These are phyloP conservation scores for Artomyces pyxidatus DNA, from an alignment of 768 basidiomycete genomes.

Conservation along the genomic window DNA sequence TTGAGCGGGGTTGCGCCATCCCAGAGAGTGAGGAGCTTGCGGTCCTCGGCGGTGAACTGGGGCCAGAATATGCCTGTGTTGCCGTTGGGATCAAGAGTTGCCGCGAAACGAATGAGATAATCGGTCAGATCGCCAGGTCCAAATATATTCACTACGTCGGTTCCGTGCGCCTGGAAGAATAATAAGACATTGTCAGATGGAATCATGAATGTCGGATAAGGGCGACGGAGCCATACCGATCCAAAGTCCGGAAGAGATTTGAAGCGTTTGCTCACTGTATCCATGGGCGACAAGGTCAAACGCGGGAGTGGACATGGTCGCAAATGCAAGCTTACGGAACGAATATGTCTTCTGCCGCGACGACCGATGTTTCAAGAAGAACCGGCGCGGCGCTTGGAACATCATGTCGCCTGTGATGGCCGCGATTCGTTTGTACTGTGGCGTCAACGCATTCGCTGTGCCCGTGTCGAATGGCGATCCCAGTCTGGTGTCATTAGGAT, in stretches of 20 bases:
- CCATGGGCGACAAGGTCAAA: background rate
- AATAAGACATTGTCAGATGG: too few species aligned
- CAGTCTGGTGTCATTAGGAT: background rate
- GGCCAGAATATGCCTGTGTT: constrained; percentile 17
- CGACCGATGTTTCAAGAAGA: constrained; percentile 17
- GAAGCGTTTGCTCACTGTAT: background rate
- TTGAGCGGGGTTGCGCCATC: constrained; percentile 13
- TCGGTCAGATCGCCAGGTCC: constrained; percentile 12
- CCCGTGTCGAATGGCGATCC: constrained; percentile 8
- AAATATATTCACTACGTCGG: constrained; percentile 10
- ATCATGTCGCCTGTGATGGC: constrained; percentile 21
- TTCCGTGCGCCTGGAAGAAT: constrained; percentile 13
- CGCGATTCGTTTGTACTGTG: constrained; percentile 23
- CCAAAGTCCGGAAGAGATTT: background rate
- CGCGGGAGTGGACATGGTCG: constrained; percentile 16
- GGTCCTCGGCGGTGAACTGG: constrained; percentile 10
- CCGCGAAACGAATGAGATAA: constrained; percentile 21
- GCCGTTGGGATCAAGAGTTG: constrained; percentile 20
- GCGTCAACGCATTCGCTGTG: constrained; percentile 1
- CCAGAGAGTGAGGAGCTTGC: constrained; percentile 17
- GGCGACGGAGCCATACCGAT: background rate
- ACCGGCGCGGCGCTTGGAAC: constrained; percentile 22
- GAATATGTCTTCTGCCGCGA: constrained; percentile 11
- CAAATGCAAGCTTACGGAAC: constrained; percentile 11
- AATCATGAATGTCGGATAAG: too few species aligned